These are phyloP conservation scores for Obelidium mucronatum DNA, from an alignment of 192 early-diverging fungal genomes.

Conservation along the genomic window DNA sequence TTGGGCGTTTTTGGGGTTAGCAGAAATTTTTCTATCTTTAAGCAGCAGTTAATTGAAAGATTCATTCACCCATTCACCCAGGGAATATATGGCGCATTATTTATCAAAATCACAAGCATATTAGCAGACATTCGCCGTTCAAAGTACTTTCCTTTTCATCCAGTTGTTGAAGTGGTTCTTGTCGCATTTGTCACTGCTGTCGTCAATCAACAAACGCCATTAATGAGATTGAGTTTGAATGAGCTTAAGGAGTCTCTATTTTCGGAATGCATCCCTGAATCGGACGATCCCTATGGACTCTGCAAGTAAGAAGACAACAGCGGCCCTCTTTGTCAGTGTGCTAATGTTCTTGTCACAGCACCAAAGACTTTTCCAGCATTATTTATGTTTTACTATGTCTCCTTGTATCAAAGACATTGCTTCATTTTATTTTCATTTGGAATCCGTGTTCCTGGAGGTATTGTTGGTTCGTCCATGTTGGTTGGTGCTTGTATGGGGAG, in stretches of 20 bases:
- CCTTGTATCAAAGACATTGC: constrained; percentile 34
- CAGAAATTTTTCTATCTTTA: background rate
- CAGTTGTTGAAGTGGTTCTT: constrained; percentile 49
- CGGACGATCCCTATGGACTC: constrained; percentile 33
- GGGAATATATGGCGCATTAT: constrained; percentile 55
- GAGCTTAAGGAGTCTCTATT: constrained; percentile 44
- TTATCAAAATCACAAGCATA: constrained; percentile 45
- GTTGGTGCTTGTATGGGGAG: constrained; percentile 89
- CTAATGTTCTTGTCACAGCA: background rate
- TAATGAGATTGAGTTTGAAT: constrained; percentile 28
- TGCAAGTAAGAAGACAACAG: too few species aligned
- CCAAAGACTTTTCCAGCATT: background rate
- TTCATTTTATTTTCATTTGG: constrained; percentile 45
- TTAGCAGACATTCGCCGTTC: constrained; percentile 28
- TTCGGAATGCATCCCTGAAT: constrained; percentile 40
- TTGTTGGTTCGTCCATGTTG: constrained; percentile 89
- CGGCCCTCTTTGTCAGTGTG: constrained; percentile 1
- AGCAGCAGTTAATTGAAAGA: too few species aligned
- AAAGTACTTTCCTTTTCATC: constrained; percentile 12
- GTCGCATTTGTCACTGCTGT: constrained; percentile 49
- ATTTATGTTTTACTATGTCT: constrained; percentile 23
- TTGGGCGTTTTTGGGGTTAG: constrained; percentile 77
- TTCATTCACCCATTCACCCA: background rate
- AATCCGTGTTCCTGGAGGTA: constrained; percentile 83
- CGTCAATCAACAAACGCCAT: constrained; percentile 34